Evolutionary conservation across 306 rosid genomes (phyloP).

Genomic region (Benincasa hispida): DNA sequence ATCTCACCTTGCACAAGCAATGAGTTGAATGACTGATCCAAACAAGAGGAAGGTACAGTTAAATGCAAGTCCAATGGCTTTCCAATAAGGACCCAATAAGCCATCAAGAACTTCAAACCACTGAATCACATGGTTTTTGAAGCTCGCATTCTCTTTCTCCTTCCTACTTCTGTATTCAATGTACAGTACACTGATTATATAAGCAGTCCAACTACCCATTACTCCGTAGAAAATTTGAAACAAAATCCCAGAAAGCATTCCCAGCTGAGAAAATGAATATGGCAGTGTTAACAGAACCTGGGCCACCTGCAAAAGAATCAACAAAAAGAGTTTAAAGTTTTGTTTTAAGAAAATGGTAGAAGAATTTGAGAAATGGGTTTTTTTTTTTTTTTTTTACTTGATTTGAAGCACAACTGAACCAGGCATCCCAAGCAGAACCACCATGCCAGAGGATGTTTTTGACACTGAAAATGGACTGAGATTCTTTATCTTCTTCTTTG

Average conservation of each 20-base stretch:
- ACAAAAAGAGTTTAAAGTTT: neutral
- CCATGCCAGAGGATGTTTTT: conserved; percentile 86
- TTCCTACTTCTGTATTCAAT: conserved; percentile 75
- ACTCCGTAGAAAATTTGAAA: conserved; percentile 80
- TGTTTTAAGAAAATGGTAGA: neutral
- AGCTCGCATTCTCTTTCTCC: conserved; percentile 75
- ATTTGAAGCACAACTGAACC: conserved; percentile 99
- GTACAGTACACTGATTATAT: conserved; percentile 89
- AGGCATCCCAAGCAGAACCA: conserved; percentile 94
- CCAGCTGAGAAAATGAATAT: conserved; percentile 90
- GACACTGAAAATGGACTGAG: conserved; percentile 32
- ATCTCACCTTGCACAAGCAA: conserved; percentile 83
- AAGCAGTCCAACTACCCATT: conserved; percentile 97
- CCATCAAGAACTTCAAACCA: conserved; percentile 99
- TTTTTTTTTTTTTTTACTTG: conserved; percentile 31
- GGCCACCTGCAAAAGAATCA: conserved; percentile 44
- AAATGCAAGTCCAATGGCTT: conserved; percentile 79
- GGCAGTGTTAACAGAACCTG: conserved; percentile 91
- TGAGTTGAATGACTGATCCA: conserved; percentile 97
- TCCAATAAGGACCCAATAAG: conserved; percentile 80
- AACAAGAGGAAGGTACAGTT: conserved; percentile 93
- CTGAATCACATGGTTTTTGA: conserved; percentile 97
- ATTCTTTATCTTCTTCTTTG: conserved; percentile 23
- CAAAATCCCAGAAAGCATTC: conserved; percentile 68
- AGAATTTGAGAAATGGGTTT: neutral